Conservation (phyloP, 2,329 filamentous ascomycete species). For the Lanzia echinophila region DNA sequence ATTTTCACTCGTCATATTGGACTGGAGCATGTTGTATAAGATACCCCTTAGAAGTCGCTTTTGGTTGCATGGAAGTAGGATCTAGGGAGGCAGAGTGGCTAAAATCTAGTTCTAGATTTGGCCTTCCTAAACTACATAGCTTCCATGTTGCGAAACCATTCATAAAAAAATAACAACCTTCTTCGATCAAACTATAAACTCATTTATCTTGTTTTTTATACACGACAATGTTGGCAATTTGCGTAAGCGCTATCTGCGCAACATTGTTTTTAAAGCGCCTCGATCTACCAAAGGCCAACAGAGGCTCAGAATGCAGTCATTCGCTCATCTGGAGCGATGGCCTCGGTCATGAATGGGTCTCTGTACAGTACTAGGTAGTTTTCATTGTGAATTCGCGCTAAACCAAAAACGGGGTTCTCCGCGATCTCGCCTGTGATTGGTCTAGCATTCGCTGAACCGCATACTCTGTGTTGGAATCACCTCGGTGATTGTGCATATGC, state of each 20-base stretch:
- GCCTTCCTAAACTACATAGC: background rate
- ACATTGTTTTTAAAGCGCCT: no score
- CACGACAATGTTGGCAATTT: no score
- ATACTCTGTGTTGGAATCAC: no score
- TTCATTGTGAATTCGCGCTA: background rate
- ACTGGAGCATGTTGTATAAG: slow-evolving; percentile 10
- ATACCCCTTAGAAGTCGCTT: slow-evolving; percentile 14
- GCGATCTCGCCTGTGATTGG: background rate
- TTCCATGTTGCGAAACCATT: background rate
- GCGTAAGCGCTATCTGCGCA: no score
- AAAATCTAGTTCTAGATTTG: background rate
- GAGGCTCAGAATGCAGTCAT: no score
- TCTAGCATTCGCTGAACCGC: no score
- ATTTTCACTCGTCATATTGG: slow-evolving; percentile 7
- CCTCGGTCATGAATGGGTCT: background rate
- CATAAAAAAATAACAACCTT: background rate
- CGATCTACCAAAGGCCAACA: no score
- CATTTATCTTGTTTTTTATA: no score
- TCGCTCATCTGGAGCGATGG: no score
- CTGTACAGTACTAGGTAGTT: background rate
- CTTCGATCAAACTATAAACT: no score
- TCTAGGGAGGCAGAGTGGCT: slow-evolving; percentile 12
- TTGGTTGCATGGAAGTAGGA: slow-evolving; percentile 9
- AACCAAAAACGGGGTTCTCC: background rate
- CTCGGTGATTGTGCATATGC: no score